phyloP scores from a whole-genome alignment of 2,329 filamentous ascomycete genomes.

The Neodidymelliopsis sp. region DNA sequence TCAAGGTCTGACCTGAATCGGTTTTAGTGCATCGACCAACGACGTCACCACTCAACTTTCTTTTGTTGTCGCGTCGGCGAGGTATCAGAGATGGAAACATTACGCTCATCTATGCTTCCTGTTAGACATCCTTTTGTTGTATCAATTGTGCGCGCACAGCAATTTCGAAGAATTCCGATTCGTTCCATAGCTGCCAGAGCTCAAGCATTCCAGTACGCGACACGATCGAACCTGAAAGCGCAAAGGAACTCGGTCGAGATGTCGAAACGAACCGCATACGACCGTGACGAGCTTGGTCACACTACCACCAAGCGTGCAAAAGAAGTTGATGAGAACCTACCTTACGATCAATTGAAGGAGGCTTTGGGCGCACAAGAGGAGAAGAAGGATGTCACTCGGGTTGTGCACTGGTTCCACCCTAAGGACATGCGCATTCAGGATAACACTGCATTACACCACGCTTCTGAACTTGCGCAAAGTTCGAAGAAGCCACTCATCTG shows the following conservation, averaged over 20 bases:
- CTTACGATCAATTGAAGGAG: constrained; percentile 53
- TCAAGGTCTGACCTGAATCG: constrained; percentile 31
- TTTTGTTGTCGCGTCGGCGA: constrained; percentile 6
- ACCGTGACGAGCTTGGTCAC: constrained; percentile 48
- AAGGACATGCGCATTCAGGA: constrained; percentile 61
- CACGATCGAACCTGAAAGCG: constrained; percentile 17
- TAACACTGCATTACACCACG: constrained; percentile 57
- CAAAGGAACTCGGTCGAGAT: constrained; percentile 22
- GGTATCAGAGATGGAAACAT: neutral
- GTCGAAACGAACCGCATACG: constrained; percentile 43
- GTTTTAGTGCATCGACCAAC: constrained; percentile 26
- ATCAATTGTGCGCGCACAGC: neutral
- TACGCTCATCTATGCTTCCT: constrained; percentile 19
- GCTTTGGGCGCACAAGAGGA: constrained; percentile 51
- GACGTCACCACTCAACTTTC: constrained; percentile 36
- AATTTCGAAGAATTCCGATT: neutral
- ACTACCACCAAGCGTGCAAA: constrained; percentile 60
- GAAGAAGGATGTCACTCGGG: constrained; percentile 49
- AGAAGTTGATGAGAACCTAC: constrained; percentile 56
- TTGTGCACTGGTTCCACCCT: constrained; percentile 61
- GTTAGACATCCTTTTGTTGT: constrained; percentile 7
- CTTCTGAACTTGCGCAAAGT: constrained; percentile 55
- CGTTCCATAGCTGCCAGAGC: constrained; percentile 1
- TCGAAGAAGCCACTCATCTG: constrained; percentile 54
- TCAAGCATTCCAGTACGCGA: constrained; percentile 21